Conservation (phyloP, 345 rosid genomes). For the Eucalyptus guilfoylei region DNA sequence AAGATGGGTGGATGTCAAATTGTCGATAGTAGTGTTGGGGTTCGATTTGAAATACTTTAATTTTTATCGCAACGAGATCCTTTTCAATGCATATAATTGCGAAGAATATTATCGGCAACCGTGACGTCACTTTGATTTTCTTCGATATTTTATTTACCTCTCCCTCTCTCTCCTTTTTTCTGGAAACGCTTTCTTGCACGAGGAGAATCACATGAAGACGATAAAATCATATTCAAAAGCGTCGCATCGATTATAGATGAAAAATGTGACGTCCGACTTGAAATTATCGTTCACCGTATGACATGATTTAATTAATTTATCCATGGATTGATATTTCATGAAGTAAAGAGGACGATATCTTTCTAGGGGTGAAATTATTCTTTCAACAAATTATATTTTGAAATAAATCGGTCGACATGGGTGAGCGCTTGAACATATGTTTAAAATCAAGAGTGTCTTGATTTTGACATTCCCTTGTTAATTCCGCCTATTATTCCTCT, state of each 20-base stretch:
- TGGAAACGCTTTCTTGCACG: background rate
- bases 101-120: background rate
- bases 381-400: background rate
- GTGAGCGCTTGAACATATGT: rapidly evolving
- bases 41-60: background rate
- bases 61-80: background rate
- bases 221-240: background rate
- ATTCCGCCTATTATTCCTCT: background rate
- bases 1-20: background rate
- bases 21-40: background rate
- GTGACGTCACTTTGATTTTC: background rate
- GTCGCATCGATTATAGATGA: background rate
- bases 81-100: background rate
- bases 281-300: background rate
- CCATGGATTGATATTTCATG: background rate
- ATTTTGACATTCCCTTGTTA: background rate
- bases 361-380: background rate
- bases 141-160: background rate
- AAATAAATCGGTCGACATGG: background rate
- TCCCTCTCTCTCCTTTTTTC: background rate
- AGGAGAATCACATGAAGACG: background rate
- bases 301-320: background rate
- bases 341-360: background rate
- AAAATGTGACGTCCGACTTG: background rate
- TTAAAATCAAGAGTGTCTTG: background rate